These are phyloP conservation scores for Akanthomyces muscarius DNA, from an alignment of 2,329 filamentous ascomycete genomes.

Conservation along the genomic window DNA sequence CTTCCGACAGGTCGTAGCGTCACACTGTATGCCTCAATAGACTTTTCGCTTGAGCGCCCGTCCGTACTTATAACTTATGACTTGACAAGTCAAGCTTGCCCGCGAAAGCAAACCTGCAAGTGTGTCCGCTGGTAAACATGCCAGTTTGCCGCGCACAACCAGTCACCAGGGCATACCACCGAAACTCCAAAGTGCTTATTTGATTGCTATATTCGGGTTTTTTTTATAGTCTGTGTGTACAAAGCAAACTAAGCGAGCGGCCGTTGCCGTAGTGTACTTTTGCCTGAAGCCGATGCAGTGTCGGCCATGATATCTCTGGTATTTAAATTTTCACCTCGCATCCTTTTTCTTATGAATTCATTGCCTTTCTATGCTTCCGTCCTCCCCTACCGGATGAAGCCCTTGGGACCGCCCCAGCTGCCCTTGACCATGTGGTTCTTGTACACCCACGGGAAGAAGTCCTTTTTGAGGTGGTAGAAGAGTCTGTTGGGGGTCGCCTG, in stretches of 20 bases:
- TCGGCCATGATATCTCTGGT: neutral
- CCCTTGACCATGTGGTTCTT: slow-evolving; percentile 57
- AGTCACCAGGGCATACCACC: neutral
- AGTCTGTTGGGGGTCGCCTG: slow-evolving; percentile 51
- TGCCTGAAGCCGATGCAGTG: neutral
- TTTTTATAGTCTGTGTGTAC: neutral
- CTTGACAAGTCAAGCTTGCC: neutral
- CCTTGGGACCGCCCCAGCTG: slow-evolving; percentile 58
- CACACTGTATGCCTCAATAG: neutral
- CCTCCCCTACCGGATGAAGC: slow-evolving; percentile 29
- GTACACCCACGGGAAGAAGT: slow-evolving; percentile 67
- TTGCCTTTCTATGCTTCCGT: neutral
- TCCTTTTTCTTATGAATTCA: neutral
- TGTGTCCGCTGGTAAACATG: neutral
- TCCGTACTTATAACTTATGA: neutral
- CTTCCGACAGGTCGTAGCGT: neutral
- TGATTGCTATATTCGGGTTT: neutral
- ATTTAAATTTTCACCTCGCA: neutral
- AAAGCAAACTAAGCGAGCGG: neutral
- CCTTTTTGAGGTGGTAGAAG: slow-evolving; percentile 62
- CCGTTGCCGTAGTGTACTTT: neutral
- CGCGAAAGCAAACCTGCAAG: neutral
- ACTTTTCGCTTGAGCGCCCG: too few species aligned
- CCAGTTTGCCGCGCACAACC: neutral
- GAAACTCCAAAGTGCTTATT: neutral